phyloP scores from a whole-genome alignment of 2,329 filamentous ascomycete species.

The Exophiala xenobiotica region DNA sequence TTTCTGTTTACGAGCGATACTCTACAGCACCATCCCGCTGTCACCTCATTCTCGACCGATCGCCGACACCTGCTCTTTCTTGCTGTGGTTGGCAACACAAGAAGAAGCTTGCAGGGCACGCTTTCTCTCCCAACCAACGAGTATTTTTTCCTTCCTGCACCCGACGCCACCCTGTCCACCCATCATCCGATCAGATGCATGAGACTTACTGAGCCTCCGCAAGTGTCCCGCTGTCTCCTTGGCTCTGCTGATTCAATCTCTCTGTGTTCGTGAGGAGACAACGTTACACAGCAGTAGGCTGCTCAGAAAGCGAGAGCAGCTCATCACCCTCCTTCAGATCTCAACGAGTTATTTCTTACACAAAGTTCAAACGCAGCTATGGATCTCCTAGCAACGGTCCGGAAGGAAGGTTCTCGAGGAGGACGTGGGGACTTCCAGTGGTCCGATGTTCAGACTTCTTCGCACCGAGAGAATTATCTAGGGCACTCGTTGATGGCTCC shows the following conservation, averaged over 20 bases:
- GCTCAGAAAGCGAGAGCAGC: not conserved
- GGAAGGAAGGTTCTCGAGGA: slow-evolving; percentile 79
- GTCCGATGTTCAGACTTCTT: slow-evolving; percentile 85
- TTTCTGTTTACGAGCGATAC: not conserved
- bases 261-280: slow-evolving; percentile 1
- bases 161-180: not conserved
- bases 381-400: slow-evolving; percentile 90
- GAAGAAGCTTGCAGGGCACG: slow-evolving; percentile 5
- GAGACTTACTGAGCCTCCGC: not conserved
- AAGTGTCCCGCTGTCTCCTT: not conserved
- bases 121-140: not conserved
- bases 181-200: slow-evolving; percentile 5
- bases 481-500: slow-evolving; percentile 90
- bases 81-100: slow-evolving; percentile 17
- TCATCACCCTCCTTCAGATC: slow-evolving; percentile 2
- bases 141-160: slow-evolving; percentile 4
- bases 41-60: not conserved
- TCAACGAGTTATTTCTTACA: slow-evolving; percentile 6
- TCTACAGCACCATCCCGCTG: not conserved
- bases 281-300: slow-evolving; percentile 19
- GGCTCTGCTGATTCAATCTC: slow-evolving; percentile 8
- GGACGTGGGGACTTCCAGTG: slow-evolving; percentile 91
- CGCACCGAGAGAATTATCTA: slow-evolving; percentile 85
- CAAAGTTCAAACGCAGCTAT: slow-evolving; percentile 49
- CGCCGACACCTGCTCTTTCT: slow-evolving; percentile 18